phyloP scores from a whole-genome alignment of 2,329 filamentous ascomycete genomes.

The Didymella pinodella region DNA sequence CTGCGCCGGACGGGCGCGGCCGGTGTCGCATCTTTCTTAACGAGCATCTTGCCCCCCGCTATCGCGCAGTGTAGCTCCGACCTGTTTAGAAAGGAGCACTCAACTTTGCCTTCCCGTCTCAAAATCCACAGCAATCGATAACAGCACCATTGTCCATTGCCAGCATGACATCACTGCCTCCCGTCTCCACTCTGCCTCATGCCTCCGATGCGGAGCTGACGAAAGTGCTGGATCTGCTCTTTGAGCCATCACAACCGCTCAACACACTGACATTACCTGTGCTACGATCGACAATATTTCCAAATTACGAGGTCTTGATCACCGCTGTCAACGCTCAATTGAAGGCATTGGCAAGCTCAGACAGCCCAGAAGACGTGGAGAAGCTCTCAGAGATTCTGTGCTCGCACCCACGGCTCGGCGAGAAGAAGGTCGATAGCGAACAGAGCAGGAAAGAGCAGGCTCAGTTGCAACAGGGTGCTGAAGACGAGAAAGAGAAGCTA shows the following conservation, averaged over 20 bases:
- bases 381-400: constrained; percentile 76
- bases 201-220: constrained; percentile 65
- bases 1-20: constrained; percentile 39
- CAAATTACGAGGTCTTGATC: constrained; percentile 75
- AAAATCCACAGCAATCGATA: constrained; percentile 15
- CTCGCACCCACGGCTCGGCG: constrained; percentile 84
- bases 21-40: constrained; percentile 25
- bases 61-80: constrained; percentile 5
- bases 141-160: constrained; percentile 3
- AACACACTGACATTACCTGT: constrained; percentile 75
- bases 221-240: constrained; percentile 75
- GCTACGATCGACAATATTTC: constrained; percentile 67
- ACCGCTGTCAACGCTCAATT: constrained; percentile 70
- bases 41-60: constrained; percentile 6
- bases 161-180: constrained; percentile 61
- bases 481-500: constrained; percentile 66
- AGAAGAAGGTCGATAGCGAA: constrained; percentile 80
- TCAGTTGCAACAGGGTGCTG: constrained; percentile 64
- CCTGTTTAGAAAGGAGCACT: background rate
- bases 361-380: constrained; percentile 57
- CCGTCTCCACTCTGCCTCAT: constrained; percentile 63
- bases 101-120: constrained; percentile 5
- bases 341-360: constrained; percentile 47
- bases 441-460: constrained; percentile 85
- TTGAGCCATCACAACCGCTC: constrained; percentile 80